Percentiles rank a stretch among this genome's conserved stretches.
These are phyloP conservation scores for Neurospora pannonica DNA, from an alignment of 495 filamentous ascomycete species.

Conservation along the genomic window DNA sequence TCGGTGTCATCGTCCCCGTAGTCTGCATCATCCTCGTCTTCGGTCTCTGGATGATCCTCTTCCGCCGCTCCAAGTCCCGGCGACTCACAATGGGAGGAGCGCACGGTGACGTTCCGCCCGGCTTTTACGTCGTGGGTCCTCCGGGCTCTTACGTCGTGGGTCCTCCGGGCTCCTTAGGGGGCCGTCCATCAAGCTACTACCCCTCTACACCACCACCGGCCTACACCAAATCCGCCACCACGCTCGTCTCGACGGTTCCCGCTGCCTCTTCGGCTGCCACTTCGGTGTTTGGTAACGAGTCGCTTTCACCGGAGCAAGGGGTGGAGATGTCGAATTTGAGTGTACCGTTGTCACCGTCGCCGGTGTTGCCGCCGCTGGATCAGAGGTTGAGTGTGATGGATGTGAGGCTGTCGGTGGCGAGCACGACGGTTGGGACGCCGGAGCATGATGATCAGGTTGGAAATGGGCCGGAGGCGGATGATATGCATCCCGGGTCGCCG, in stretches of 20 bases:
- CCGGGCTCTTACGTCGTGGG: not conserved
- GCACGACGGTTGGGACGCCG: not conserved
- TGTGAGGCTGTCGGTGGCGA: not conserved
- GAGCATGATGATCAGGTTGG: not conserved
- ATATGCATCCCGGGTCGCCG: not conserved
- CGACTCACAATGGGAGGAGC: not conserved
- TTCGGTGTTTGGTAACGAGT: not conserved
- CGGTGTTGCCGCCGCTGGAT: not conserved
- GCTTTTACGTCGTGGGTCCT: not conserved
- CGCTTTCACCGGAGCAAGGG: not conserved
- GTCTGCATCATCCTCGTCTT: slow-evolving; percentile 3
- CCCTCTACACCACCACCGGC: not conserved
- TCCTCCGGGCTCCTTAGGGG: no score
- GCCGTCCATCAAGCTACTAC: not conserved
- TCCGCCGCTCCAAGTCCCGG: not conserved
- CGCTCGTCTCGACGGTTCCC: not conserved
- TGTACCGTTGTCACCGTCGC: not conserved
- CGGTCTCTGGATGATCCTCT: slow-evolving; percentile 4
- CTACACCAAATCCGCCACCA: not conserved
- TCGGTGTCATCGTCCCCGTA: slow-evolving; percentile 6
- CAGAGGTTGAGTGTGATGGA: not conserved
- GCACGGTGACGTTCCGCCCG: not conserved
- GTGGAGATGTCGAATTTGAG: not conserved
- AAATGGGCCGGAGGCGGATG: not conserved
- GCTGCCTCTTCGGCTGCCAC: not conserved